Base-by-base conservation (phyloP, 2,329 filamentous ascomycete species). In the Alternaria sp. region DNA sequence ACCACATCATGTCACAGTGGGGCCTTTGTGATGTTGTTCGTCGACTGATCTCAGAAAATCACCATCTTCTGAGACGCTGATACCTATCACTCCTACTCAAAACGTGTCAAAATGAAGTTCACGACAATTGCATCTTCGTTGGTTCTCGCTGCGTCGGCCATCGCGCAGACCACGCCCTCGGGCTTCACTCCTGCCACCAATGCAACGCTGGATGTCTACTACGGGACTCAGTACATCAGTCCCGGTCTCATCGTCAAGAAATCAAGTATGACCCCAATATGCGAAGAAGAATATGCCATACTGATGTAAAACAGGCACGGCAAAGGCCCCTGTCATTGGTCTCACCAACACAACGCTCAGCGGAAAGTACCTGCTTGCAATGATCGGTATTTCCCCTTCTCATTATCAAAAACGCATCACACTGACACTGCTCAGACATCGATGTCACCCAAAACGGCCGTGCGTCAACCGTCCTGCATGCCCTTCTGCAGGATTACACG, bases 161-260 rank as follows among this genome's bases (percentile, higher is more conserved):
- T 69, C 21, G 67, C 70, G 44, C 70, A 74, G 55, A 55, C 54
- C 6, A 77, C 73, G 8, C 75, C 75, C 17, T 17, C 64, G 44
- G 72, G 72, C 3, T 77, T 77, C 52, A 30, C 60, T 9, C 75
- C 73, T 6, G 59, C 59, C 3, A 67, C 69, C 9, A 73, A 73
- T 51, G 57, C 52, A 23, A 73, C 68, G 5, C 56, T 77, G 5
- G 75, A 76, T 62, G 73, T 76, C 9, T 75, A 74, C 55, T 77
- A 76, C 65, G 74, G 74, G 32, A 68, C 70, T 0, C 72, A 71
- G 28, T 73, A 67, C 57, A 74, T 77, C 58, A 71, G 69, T 19
- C 73, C 74, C 12, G 74, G 75, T 7, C 54, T 74, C 19, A 17
- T 73, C 58, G 65, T 76, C 3, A 75, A 69, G 56, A 76, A 76